Evolutionary conservation across 2,329 filamentous ascomycete genomes (phyloP), one percentile per base, ranked within the genome.

Genomic region (Dryadomyces sulphureus): DNA sequence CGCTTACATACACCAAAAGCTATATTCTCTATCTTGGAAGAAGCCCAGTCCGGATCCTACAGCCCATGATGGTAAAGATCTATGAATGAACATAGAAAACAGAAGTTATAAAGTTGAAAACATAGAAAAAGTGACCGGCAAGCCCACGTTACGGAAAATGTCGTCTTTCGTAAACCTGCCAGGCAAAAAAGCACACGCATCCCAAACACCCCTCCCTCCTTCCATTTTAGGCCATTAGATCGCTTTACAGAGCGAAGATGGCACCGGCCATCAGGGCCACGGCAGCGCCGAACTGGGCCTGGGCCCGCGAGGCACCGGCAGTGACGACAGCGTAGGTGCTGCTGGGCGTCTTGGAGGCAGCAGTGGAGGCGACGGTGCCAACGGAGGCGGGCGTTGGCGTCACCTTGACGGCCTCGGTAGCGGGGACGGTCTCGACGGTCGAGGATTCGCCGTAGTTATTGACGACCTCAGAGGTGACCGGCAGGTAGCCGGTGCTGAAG

Each of bases 211-310:
- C 36, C 20, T 3, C 8, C 21, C 2, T 8, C 11, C 36, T 38
- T 38, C 9, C 36, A 38, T 12, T 8, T 38, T 19, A 30, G 27
- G 14, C 20, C 21, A 14, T 19, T 35, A 9, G 3, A 11, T 5
- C 19, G 8, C 4, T 7, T 51, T 48, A 52, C 40, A 52, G 35
- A 21, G 41, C 41, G 22, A 50, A 38, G 38, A 49, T 2, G 19
- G 48, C 36, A 32, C 44, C 49, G n/a, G 45, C 45, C 5, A 43
- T 39, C 32, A 46, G 3, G 30, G 45, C 48, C 38, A 49, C 38
- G 14, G 46, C 5, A 5, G 24, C 48, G 19, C 36, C 41, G 3
- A 21, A 38, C 16, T 34, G 20, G 19, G 24, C 40, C 39, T 41
- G 36, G 27, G 44, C 4, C 14, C 19, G 42, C 30, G 17, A 38